Base-by-base conservation (phyloP, 2,329 filamentous ascomycete species). In the Neurospora crassa region DNA sequence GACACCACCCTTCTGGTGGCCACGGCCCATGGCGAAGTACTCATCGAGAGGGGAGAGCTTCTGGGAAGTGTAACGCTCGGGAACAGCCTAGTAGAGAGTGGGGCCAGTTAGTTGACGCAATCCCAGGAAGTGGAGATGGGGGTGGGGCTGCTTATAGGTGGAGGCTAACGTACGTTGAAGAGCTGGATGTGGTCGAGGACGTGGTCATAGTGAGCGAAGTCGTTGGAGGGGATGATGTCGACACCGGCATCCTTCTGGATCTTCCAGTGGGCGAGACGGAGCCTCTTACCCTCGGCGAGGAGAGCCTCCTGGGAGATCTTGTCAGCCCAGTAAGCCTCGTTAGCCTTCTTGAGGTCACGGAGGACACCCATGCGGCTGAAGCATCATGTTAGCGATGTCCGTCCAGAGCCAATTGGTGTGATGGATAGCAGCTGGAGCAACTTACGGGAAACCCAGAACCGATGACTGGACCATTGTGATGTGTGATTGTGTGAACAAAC, bases 301-400 rank as follows among this genome's bases (percentile, higher is more conserved):
- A 99, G 93, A 74, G 97, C 94, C 75, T 92, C 89, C 81, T 94
- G 93, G 75, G 93, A 94, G 83, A 97, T 87, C 88, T 98, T 99
- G 83, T 92, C 95, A 80, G 86, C 91, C 96, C 96, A 99, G 84
- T 89, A 99, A 83, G 95, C 93, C 86, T 99, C 96, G 77, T 94
- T 99, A 81, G 96, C 96, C 91, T 99, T 99, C 92, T 99, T 99
- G 83, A 99, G 90, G 89, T 99, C 96, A 90, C 96, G 94, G 86
- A 96, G 92, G 80, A 89, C 92, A 85, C 96, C 96, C 93, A 98
- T 97, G 82, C 96, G 95, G 83, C 76, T 76, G 68, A 63, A 43
- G 1, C 37, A 29, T 40, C 5, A 63, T 63, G 94, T 76, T 41
- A 75, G 94, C 89, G 41, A 67, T 69, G n/a, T 63, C 37, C 59